These are phyloP conservation scores for Rhodotorula paludigena DNA, from an alignment of 768 basidiomycete species.

Conservation along the genomic window DNA sequence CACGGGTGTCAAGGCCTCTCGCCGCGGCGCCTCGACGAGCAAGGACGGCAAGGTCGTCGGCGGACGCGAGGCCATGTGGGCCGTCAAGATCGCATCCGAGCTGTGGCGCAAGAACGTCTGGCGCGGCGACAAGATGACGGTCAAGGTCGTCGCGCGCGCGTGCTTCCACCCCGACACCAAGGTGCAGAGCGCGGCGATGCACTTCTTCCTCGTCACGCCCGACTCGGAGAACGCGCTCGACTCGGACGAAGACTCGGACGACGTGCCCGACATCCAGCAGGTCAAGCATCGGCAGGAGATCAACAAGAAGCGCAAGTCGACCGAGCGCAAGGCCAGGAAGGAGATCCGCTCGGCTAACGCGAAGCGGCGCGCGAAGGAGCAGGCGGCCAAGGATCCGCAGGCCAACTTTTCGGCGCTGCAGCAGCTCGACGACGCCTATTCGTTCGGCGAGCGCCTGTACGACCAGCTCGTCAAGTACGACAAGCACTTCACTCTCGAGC, in stretches of 20 bases:
- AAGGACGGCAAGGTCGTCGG: conserved; percentile 45
- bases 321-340: conserved; percentile 72
- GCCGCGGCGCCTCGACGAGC: conserved; percentile 39
- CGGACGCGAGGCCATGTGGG: conserved; percentile 94
- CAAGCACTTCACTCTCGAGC: conserved; percentile 91
- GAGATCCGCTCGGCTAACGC: conserved; percentile 69
- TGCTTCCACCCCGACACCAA: conserved; percentile 91
- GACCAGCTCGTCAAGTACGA: conserved; percentile 76
- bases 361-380: conserved; percentile 53
- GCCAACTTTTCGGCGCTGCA: conserved; percentile 86
- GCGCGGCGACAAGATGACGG: conserved; percentile 76
- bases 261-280: conserved; percentile 65
- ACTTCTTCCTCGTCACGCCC: conserved; percentile 90
- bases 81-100: conserved; percentile 85
- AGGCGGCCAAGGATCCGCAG: conserved; percentile 44
- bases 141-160: conserved; percentile 82
- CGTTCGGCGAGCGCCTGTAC: conserved; percentile 88
- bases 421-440: conserved; percentile 89
- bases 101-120: conserved; percentile 91
- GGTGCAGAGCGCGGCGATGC: conserved; percentile 86
- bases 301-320: conserved; percentile 84
- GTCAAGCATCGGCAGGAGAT: conserved; percentile 82
- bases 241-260: conserved; percentile 64
- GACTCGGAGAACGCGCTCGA: conserved; percentile 58
- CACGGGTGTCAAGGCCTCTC: conserved; percentile 60